Conservation (phyloP, 2,329 filamentous ascomycete genomes). For the Sclerotinia minor region DNA sequence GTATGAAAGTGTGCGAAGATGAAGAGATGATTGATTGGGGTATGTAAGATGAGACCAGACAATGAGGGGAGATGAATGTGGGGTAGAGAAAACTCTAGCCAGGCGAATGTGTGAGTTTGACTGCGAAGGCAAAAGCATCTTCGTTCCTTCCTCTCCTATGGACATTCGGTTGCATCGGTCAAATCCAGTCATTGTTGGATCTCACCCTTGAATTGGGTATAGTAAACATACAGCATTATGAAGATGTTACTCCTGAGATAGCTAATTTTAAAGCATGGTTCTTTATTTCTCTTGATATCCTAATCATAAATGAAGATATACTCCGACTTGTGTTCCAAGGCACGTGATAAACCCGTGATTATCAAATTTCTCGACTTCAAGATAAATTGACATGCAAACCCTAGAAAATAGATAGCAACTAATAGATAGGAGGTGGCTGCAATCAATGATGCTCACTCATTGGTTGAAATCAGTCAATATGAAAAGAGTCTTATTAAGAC, state of each 20-base stretch:
- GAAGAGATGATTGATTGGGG: not conserved
- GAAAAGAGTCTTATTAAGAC: too few species aligned
- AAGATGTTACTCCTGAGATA: not conserved
- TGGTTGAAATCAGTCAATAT: too few species aligned
- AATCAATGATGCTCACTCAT: accelerated
- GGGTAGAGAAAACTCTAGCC: not conserved
- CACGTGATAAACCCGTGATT: slow-evolving; percentile 12
- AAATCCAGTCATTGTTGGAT: not conserved
- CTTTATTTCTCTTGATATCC: not conserved
- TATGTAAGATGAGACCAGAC: not conserved
- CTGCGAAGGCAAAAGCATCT: slow-evolving; percentile 1
- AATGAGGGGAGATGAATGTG: not conserved
- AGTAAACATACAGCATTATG: not conserved
- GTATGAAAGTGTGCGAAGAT: not conserved
- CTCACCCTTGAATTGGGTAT: too few species aligned
- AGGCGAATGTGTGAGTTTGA: slow-evolving; percentile 5
- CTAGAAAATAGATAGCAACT: not conserved
- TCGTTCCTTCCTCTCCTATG: slow-evolving; percentile 1
- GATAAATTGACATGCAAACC: not conserved
- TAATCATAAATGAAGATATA: not conserved
- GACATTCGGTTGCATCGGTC: not conserved
- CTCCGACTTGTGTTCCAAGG: not conserved
- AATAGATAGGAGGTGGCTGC: too few species aligned
- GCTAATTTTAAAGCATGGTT: not conserved
- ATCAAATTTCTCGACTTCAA: not conserved